These are phyloP conservation scores for Oryza meyeriana DNA, from an alignment of 176 grass and related monocot genomes.

Conservation along the genomic window DNA sequence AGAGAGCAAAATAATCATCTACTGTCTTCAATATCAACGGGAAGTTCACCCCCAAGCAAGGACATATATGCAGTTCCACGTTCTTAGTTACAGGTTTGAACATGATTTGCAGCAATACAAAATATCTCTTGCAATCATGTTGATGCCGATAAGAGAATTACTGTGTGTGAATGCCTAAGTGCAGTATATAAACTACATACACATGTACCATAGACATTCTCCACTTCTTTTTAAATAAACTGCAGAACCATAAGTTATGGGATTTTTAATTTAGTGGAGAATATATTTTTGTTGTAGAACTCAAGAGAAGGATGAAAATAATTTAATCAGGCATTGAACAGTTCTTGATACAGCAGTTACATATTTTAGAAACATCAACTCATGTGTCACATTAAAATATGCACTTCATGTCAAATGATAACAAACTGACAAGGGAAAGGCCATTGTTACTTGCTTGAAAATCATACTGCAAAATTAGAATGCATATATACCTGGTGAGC, in stretches of 20 bases:
- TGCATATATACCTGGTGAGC: conserved; percentile 70
- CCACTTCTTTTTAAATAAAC: neutral
- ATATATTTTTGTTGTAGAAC: neutral
- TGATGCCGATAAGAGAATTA: neutral
- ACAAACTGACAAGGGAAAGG: neutral
- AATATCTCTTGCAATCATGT: neutral
- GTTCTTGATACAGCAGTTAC: neutral
- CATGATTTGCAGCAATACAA: neutral
- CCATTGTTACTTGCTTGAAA: conserved; percentile 12
- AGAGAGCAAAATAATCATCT: neutral
- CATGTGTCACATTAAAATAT: neutral
- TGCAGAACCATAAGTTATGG: neutral
- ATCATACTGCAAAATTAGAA: conserved; percentile 6
- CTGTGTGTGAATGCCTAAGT: neutral
- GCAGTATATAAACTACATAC: neutral
- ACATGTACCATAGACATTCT: neutral
- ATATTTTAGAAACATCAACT: neutral
- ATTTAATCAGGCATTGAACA: neutral
- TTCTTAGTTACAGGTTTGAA: neutral
- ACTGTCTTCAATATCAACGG: neutral
- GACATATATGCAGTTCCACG: neutral
- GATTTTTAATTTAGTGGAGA: neutral
- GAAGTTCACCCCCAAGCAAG: conserved; percentile 7
- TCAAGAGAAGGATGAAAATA: neutral
- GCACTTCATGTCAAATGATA: neutral